Conservation (phyloP, 768 basidiomycete genomes). For the Russula dissimulans region DNA sequence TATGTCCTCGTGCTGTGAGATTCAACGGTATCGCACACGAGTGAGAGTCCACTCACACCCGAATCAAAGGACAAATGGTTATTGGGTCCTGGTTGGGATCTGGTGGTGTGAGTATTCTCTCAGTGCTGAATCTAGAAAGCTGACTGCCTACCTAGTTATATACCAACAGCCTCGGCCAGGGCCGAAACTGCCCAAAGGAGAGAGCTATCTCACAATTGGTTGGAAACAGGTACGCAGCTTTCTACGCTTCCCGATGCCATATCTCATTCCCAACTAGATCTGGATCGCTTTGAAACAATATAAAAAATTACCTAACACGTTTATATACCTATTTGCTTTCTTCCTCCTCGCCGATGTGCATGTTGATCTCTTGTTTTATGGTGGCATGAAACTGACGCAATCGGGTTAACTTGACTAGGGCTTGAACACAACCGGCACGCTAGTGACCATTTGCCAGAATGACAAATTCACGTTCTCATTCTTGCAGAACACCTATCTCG, state of each 20-base stretch:
- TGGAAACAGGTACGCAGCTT: constrained; percentile 61
- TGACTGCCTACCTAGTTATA: constrained; percentile 41
- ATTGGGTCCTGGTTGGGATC: constrained; percentile 72
- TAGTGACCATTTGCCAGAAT: constrained; percentile 71
- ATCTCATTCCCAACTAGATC: constrained; percentile 38
- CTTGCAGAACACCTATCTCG: constrained; percentile 71
- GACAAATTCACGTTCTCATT: constrained; percentile 76
- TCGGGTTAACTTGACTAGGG: constrained; percentile 39
- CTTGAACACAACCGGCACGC: constrained; percentile 68
- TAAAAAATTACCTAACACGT: constrained; percentile 71
- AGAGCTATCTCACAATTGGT: constrained; percentile 71
- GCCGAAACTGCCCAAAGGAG: constrained; percentile 65
- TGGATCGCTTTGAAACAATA: constrained; percentile 70
- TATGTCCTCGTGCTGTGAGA: constrained; percentile 62
- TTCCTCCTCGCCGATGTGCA: constrained; percentile 73
- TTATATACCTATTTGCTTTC: constrained; percentile 66
- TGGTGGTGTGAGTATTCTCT: constrained; percentile 71
- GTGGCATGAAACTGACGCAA: background rate
- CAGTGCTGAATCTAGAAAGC: background rate
- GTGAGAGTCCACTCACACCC: background rate
- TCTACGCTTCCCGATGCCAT: background rate
- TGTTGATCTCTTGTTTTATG: constrained; percentile 1
- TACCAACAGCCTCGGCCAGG: constrained; percentile 82
- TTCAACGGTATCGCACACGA: too few relatives aligned
- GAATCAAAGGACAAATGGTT: constrained; percentile 47